Evolutionary conservation across 2,329 filamentous ascomycete genomes (phyloP).

Genomic region (Colletotrichum lentis): DNA sequence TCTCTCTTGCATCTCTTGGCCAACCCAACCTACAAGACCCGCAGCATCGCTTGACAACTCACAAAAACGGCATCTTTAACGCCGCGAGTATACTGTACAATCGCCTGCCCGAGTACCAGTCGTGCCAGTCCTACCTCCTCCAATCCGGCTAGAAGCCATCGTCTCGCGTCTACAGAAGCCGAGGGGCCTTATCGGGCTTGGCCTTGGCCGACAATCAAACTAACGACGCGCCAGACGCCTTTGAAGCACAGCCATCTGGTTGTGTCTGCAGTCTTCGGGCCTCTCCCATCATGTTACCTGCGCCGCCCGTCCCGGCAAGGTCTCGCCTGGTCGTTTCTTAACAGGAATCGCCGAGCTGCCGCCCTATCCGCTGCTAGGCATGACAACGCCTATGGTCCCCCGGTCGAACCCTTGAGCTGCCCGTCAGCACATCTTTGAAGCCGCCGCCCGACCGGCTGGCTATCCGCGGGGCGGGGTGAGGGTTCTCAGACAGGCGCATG

Average conservation of each 20-base stretch:
- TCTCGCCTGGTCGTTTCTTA: slow-evolving; percentile 7
- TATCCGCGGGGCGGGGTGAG: slow-evolving; percentile 1
- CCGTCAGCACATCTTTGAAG: slow-evolving; percentile 14
- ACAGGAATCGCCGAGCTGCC: not conserved
- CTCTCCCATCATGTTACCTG: slow-evolving; percentile 2
- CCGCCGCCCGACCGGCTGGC: slow-evolving; percentile 21
- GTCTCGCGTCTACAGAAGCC: slow-evolving; percentile 2
- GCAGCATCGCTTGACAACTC: not conserved
- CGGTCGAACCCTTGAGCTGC: not conserved
- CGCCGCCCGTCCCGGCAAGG: not conserved
- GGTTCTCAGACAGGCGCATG: slow-evolving; percentile 32
- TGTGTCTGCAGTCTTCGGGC: slow-evolving; percentile 36
- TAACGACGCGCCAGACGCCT: slow-evolving; percentile 21
- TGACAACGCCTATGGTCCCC: not conserved
- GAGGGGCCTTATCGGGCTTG: slow-evolving; percentile 1
- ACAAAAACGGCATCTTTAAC: not conserved
- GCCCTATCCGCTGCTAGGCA: slow-evolving; percentile 9
- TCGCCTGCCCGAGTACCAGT: not conserved
- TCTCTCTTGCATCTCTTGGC: not conserved
- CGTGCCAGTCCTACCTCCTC: not conserved
- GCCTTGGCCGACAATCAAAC: slow-evolving; percentile 16
- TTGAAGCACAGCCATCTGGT: slow-evolving; percentile 27
- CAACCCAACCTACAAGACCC: not conserved
- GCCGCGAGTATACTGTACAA: not conserved
- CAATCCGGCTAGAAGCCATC: not conserved